Conservation (phyloP, 106 monocot genomes). For the Hemerocallis citrina region DNA sequence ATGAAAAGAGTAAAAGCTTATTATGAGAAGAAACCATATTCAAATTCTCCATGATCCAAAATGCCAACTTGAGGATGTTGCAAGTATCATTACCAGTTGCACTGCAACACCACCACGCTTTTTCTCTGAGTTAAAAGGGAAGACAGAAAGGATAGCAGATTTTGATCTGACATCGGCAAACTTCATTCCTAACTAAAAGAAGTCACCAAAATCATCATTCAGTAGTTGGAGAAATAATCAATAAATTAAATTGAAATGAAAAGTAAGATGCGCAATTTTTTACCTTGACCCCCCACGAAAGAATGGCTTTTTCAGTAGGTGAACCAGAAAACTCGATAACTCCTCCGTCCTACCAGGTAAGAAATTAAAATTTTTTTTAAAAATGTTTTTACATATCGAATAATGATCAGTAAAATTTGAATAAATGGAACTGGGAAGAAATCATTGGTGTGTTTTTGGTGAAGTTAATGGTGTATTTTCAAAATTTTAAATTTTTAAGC, state of each 20-base stretch:
- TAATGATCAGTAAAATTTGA: neutral
- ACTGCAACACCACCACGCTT: slow-evolving; percentile 93
- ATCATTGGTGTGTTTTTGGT: neutral
- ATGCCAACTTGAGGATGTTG: neutral
- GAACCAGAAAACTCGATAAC: slow-evolving; percentile 66
- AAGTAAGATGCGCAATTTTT: neutral
- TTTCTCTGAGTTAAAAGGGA: slow-evolving; percentile 97
- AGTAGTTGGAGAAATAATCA: neutral
- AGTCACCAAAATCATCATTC: neutral
- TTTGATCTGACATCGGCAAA: slow-evolving; percentile 58
- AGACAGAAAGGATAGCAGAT: slow-evolving; percentile 56
- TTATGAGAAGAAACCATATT: too few species aligned
- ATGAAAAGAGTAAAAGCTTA: too few species aligned
- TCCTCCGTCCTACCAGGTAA: slow-evolving; percentile 49
- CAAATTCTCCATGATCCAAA: too few species aligned
- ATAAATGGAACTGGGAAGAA: neutral
- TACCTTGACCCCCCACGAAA: slow-evolving; percentile 87
- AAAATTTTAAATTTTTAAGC: neutral
- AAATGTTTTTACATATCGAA: neutral
- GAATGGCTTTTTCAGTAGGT: slow-evolving; percentile 93
- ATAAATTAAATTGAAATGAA: neutral
- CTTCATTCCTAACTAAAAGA: slow-evolving; percentile 74
- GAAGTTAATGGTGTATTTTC: neutral
- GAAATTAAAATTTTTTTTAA: neutral
- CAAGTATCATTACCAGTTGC: slow-evolving; percentile 33